Base-by-base conservation (phyloP, 805 yeast species). In the Candida sithepensis region DNA sequence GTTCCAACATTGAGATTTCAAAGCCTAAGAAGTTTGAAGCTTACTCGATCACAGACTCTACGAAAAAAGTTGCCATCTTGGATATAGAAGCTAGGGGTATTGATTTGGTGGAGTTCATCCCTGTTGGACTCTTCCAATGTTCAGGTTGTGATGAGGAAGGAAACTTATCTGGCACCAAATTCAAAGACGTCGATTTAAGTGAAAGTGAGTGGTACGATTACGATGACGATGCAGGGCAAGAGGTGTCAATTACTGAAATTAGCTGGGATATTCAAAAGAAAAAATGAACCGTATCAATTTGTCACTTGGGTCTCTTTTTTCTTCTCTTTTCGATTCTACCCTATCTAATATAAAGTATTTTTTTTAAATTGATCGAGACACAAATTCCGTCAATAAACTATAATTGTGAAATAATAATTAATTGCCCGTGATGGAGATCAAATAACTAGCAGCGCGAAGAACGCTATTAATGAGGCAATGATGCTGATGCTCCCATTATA, bases 161-260 rank as follows among this genome's bases (percentile, higher is more conserved):
- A 10, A 10, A 33, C 6, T 2, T 22, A 9, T 32, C 44, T 1
- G 65, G 68, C 12, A 72, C 85, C 9, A 65, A 62, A 45, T 88
- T 86, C 59, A 60, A 60, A 5, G 88, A 85, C 24, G 77, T 89
- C 22, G 94, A 85, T 47, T 69, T 90, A 24, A 77, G 73, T 33
- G 96, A 88, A 22, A 82, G 79, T 45, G 98, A 94, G 62, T 91
- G 96, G 91, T 94, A 84, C 62, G 99, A 94, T 59, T 94, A 91
- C 61, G 98, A 94, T 64, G 98, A 94, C 47, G 79, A 82, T 54
- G 83, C 85, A 7, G 78, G 81, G 12, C 78, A 72, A 39, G 97
- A 92, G 65, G 97, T 90, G 18, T 80, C 91, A 20, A 77, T 94
- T 14, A 81, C 86, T 1, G 91, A 88, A 2, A 72, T 82, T n/a